These are phyloP conservation scores for Fraxinus dipetala DNA, from an alignment of 305 asterid species.

Conservation along the genomic window DNA sequence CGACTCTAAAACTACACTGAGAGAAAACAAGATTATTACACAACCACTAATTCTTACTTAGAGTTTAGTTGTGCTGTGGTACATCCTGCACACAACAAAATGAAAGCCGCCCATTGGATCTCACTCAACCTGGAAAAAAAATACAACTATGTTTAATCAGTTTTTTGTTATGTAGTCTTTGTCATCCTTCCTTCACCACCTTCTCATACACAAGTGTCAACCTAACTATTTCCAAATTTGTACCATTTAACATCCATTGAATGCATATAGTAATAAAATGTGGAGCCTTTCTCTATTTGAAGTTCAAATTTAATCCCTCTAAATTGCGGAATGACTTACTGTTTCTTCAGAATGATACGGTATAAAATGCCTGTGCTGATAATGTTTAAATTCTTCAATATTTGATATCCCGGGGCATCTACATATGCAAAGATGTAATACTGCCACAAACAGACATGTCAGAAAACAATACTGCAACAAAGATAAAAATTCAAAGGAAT, in stretches of 20 bases:
- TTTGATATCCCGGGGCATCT: slow-evolving; percentile 99
- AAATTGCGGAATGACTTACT: slow-evolving; percentile 47
- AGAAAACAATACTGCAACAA: slow-evolving; percentile 22
- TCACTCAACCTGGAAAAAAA: slow-evolving; percentile 71
- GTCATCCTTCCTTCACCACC: slow-evolving; percentile 4
- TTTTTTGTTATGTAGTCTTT: slow-evolving; percentile 13
- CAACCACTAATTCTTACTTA: slow-evolving; percentile 51
- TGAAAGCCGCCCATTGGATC: slow-evolving; percentile 95
- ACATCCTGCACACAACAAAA: slow-evolving; percentile 95
- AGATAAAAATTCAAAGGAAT: background rate
- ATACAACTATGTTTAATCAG: slow-evolving; percentile 5
- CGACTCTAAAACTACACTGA: slow-evolving; percentile 2
- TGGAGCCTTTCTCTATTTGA: slow-evolving; percentile 3
- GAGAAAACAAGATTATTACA: slow-evolving; percentile 11
- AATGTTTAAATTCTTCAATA: slow-evolving; percentile 88
- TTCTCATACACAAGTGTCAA: slow-evolving; percentile 23
- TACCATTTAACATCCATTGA: slow-evolving; percentile 1
- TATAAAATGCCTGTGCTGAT: slow-evolving; percentile 93
- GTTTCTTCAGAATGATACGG: slow-evolving; percentile 83
- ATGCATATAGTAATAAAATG: background rate
- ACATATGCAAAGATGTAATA: slow-evolving; percentile 94
- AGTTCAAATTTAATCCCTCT: slow-evolving; percentile 19
- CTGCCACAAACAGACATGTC: slow-evolving; percentile 49
- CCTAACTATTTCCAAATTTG: slow-evolving; percentile 1
- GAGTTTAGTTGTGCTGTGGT: slow-evolving; percentile 98